Base-by-base conservation (phyloP, 768 basidiomycete genomes). In the Boletus fagicola region DNA sequence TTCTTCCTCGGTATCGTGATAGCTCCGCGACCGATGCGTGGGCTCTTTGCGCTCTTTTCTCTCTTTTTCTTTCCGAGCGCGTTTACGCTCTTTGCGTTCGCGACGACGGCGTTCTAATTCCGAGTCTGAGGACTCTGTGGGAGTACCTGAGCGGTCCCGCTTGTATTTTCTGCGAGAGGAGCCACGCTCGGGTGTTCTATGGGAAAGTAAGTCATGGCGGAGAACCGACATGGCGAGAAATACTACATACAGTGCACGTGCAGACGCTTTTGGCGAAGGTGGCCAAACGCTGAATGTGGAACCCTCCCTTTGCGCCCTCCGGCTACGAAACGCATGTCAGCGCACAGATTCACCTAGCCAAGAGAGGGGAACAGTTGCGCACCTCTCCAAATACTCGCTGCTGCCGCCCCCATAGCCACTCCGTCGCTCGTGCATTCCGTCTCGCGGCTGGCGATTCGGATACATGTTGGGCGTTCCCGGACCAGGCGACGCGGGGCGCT, bases 271-370 rank as follows among this genome's bases (percentile, higher is more conserved):
- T 0, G 92, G 92, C 3, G 92, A 94, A 4, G 84, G 72, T 2
- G 92, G 92, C 92, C 92, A 94, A n/a, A 92, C 78, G 62, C 80
- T 79, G 2, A 84, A 69, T 6, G 77, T 78, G 10, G 74, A 81
- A 5, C 63, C 76, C 62, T 84, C 84, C 48, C 92, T 78, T 68
- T 92, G 86, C 47, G 77, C 67, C 54, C 89, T 78, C 33, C 92
- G 92, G 63, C 92, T 94, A 58, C 1, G 51, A 56, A 44, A 33
- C 1, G 5, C 18, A 16, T n/a, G 0, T 54, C 36, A 62, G 49
- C 8, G 51, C 31, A 20, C 31, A 7, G 0, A 38, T 24, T 24
- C 18, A 13, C 11, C 54, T 15, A 33, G 13, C 11, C 8, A 53
- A 15, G 16, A 42, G 35, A 55, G 10, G 8, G 20, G 30, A 18